Percentiles rank a stretch among this genome's conserved stretches.
Conservation (phyloP, 2,329 filamentous ascomycete genomes). For the Fusarium proliferatum region DNA sequence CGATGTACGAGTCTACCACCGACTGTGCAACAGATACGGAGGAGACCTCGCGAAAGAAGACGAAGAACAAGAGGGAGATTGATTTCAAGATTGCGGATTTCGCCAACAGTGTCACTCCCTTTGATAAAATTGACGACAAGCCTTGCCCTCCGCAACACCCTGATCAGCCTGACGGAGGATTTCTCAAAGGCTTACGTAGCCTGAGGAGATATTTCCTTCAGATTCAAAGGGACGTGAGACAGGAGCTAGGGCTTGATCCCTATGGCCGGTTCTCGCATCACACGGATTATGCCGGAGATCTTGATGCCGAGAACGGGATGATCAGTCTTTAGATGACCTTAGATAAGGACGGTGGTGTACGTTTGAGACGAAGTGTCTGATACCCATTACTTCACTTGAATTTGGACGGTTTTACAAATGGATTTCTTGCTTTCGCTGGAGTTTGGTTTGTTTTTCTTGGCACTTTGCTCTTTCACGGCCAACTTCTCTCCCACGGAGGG, state of each 20-base stretch:
- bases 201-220: slow-evolving; percentile 86
- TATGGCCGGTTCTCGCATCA: slow-evolving; percentile 42
- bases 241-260: slow-evolving; percentile 60
- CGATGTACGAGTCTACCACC: slow-evolving; percentile 66
- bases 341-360: slow-evolving; percentile 6
- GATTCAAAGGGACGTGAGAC: slow-evolving; percentile 81
- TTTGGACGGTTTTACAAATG: slow-evolving; percentile 21
- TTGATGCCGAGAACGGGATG: slow-evolving; percentile 49
- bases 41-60: slow-evolving; percentile 59
- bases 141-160: slow-evolving; percentile 86
- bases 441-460: slow-evolving; percentile 14
- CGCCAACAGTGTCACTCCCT: slow-evolving; percentile 93
- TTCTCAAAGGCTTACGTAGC: slow-evolving; percentile 84
- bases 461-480: slow-evolving; percentile 10
- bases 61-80: slow-evolving; percentile 70
- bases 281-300: slow-evolving; percentile 37
- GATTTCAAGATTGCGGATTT: slow-evolving; percentile 99
- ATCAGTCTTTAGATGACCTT: slow-evolving; percentile 45
- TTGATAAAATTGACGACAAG: slow-evolving; percentile 73
- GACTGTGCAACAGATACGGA: slow-evolving; percentile 69
- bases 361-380: slow-evolving; percentile 29
- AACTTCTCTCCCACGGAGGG: slow-evolving; percentile 24
- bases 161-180: slow-evolving; percentile 85
- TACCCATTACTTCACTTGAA: slow-evolving; percentile 30
- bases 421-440: slow-evolving; percentile 21